Evolutionary conservation across 805 yeast genomes (phyloP), one percentile per base, ranked within the genome.

Genomic region (Saturnispora dispora): DNA sequence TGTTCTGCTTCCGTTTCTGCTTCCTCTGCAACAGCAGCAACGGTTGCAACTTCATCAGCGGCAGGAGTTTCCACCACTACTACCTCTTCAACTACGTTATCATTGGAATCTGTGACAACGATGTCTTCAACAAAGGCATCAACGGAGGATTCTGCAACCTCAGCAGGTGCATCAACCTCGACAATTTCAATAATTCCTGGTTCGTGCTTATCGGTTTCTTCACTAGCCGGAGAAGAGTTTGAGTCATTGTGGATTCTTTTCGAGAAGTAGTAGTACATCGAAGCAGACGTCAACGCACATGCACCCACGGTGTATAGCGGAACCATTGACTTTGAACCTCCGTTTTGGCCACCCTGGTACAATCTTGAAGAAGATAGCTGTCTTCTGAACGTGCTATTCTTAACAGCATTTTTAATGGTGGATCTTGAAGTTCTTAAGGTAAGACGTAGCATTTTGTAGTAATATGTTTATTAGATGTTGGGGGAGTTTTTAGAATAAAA

Each of bases 1-100:
- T 67, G 72, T 20, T 70, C 69, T 43, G 69, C 76, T 43, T 70
- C 73, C 40, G 63, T 68, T 47, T 50, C 53, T 10, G 27, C 48
- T 63, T 71, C 48, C 50, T 47, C 41, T 20, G 47, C 49, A 28
- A 28, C 27, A 13, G 51, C 46, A 28, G 25, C 54, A 33, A 43
- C 39, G 5, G 33, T 42, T 36, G 39, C 54, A 18, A 23, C 41
- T 25, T 52, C 45, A 9, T 53, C 52, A 18, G 41, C 46, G 3
- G 17, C 46, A 6, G 46, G 42, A 17, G 41, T 35, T 48, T 45
- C 48, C 15, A 35, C 45, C 5, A 36, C 44, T 9, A 30, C 25
- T 5, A 28, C 47, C 20, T 27, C 41, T 28, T 48, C 42, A 18
- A 42, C 36, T 10, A 33, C 36, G 13, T 30, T 40, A 18, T 39